Percentiles rank a stretch among this genome's conserved stretches.
These are phyloP conservation scores for Acanthamoeba triangularis DNA, from an alignment of 208 protist genomes.

Conservation along the genomic window DNA sequence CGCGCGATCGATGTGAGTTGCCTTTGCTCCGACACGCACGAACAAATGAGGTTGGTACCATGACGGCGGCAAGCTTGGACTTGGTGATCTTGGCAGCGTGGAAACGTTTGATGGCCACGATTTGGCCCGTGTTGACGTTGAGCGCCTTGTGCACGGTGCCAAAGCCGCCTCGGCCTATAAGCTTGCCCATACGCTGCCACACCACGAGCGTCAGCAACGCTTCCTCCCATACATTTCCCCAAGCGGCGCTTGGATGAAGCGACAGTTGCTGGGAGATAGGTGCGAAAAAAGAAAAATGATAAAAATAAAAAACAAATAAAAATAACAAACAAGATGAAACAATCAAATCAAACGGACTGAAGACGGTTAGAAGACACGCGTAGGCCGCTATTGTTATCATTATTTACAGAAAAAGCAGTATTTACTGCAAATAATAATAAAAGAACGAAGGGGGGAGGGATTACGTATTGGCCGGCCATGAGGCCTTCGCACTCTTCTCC, in stretches of 20 bases:
- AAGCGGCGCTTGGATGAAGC: not conserved
- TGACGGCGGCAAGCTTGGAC: constrained; percentile 81
- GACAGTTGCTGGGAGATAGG: not conserved
- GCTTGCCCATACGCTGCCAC: constrained; percentile 76
- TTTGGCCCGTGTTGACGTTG: constrained; percentile 87
- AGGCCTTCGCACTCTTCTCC: constrained; percentile 38
- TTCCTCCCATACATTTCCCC: too few relatives aligned
- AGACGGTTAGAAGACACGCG: not conserved
- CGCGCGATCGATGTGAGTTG: too few relatives aligned
- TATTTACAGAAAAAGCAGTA: not conserved
- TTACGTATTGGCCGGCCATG: constrained; percentile 70
- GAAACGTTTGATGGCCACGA: constrained; percentile 92
- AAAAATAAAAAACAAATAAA: not conserved
- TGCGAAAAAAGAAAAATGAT: not conserved
- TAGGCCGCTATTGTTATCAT: not conserved
- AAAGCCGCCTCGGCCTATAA: constrained; percentile 87
- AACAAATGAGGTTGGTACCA: constrained; percentile 15
- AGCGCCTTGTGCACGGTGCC: constrained; percentile 90
- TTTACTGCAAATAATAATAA: not conserved
- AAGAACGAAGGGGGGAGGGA: not conserved
- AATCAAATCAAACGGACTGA: not conserved
- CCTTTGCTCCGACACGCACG: not conserved
- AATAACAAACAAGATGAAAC: not conserved
- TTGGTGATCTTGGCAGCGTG: constrained; percentile 81
- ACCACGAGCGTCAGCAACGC: not conserved